A percentile compares a stretch with the other conserved stretches of the same genome.
These are phyloP conservation scores for Auriscalpium microsporum DNA, from an alignment of 768 basidiomycete species.

Conservation along the genomic window DNA sequence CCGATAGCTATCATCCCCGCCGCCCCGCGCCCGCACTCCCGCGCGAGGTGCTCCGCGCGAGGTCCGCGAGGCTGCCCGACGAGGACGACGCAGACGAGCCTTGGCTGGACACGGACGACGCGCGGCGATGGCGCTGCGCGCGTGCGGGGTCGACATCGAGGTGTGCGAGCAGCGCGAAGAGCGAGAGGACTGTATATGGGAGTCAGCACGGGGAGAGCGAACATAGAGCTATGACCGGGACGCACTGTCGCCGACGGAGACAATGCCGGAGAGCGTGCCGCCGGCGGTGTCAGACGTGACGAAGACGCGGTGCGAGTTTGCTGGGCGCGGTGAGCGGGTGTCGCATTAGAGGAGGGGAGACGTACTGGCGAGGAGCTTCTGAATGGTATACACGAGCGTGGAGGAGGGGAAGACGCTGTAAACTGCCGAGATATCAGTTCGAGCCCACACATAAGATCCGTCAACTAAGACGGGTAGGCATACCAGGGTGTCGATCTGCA, in stretches of 20 bases:
- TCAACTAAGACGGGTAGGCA: neutral
- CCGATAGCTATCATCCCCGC: too few relatives aligned
- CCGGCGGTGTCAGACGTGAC: constrained; percentile 53
- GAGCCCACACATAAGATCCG: too few relatives aligned
- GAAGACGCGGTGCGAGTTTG: constrained; percentile 74
- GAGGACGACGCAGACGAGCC: constrained; percentile 4
- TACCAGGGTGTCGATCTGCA: constrained; percentile 71
- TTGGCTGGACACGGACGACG: constrained; percentile 54
- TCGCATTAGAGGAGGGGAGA: constrained; percentile 7
- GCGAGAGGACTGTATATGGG: constrained; percentile 50
- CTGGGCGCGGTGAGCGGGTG: constrained; percentile 27
- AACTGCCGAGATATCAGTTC: constrained; percentile 31
- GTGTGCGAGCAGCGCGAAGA: constrained; percentile 70
- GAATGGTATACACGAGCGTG: constrained; percentile 59
- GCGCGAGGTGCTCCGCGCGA: constrained; percentile 6
- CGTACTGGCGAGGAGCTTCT: constrained; percentile 79
- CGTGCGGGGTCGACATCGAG: constrained; percentile 70
- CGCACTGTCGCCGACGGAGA: constrained; percentile 76
- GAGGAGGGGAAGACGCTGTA: constrained; percentile 66
- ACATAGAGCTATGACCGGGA: constrained; percentile 4
- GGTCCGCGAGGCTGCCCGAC: constrained; percentile 3
- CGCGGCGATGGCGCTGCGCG: constrained; percentile 73
- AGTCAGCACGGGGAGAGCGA: neutral
- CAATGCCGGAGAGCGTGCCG: constrained; percentile 60
- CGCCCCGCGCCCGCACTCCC: constrained; percentile 3